Percentiles rank a stretch among this genome's conserved stretches.
These are phyloP conservation scores for Fusarium piperis DNA, from an alignment of 2,329 filamentous ascomycete genomes.

Conservation along the genomic window DNA sequence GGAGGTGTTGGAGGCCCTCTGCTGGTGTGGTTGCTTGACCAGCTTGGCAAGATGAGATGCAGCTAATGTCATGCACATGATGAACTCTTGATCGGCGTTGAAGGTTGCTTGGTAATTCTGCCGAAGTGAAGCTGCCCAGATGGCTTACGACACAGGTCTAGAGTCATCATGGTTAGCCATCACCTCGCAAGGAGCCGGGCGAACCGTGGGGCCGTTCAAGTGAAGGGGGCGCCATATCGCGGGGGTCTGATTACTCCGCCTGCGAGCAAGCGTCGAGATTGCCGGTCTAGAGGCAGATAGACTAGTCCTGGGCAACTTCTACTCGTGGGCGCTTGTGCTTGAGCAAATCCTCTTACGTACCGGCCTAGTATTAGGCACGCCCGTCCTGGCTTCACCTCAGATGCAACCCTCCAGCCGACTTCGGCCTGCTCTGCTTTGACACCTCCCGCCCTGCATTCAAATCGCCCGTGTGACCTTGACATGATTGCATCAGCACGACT, in stretches of 20 bases:
- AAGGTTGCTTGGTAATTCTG: not conserved
- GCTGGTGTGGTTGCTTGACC: not conserved
- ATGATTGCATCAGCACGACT: not conserved
- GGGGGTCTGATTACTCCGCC: constrained; percentile 29
- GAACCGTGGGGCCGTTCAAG: constrained; percentile 11
- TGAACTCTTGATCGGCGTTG: not conserved
- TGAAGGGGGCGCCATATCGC: constrained; percentile 24
- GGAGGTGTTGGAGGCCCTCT: too few species aligned
- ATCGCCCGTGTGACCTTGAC: not conserved
- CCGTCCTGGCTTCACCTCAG: not conserved
- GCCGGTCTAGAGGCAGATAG: not conserved
- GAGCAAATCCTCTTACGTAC: constrained; percentile 31
- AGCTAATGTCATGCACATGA: not conserved
- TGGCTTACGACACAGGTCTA: not conserved
- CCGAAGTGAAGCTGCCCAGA: not conserved
- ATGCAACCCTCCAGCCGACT: not conserved
- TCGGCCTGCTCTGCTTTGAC: not conserved
- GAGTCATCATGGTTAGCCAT: constrained; percentile 32
- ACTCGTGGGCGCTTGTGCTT: constrained; percentile 4
- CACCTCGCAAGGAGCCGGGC: constrained; percentile 21
- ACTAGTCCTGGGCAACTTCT: not conserved
- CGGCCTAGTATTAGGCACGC: not conserved
- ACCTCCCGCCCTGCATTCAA: not conserved
- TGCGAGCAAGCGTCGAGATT: constrained; percentile 12
- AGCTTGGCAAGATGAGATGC: not conserved